Evolutionary conservation across 2,329 filamentous ascomycete genomes (phyloP), one percentile per base, ranked within the genome.

Genomic region (Fusarium luffae): DNA sequence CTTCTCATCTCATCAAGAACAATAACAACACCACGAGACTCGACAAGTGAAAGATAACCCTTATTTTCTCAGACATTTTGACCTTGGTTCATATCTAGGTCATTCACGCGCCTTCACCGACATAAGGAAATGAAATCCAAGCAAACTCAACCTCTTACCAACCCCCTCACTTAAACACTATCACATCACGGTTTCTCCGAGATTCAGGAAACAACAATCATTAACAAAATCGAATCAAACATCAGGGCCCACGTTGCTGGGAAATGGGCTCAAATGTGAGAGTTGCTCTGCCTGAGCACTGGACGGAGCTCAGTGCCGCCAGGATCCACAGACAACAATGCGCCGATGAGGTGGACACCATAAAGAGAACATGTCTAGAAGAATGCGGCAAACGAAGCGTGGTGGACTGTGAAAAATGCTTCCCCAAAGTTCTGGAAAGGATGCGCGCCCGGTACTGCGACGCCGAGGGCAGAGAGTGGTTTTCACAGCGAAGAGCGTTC

Each of bases 361-460:
- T 87, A 64, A 83, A 80, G 63, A 71, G 73, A 19, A 74, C 76
- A n/a, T 87, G 86, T 73, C 71, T 74, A 23, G 75, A 77, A 32
- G 78, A 82, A 18, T 85, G 85, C 66, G 78, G 76, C 43, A 82
- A 83, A 69, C 73, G 71, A 44, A 80, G 83, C 50, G 76, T 85
- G 16, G 68, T 79, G 10, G 80, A 85, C 46, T 88, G 85, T 71
- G 71, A 80, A 12, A 77, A 80, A 25, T 88, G 86, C 74, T 86
- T 84, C 76, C 76, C 76, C 21, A 80, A 83, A 56, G 76, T 86
- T 7, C 72, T 88, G 43, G 82, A 85, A 34, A 79, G 80, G 34
- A 79, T 88, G 73, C 77, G 79, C 21, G 67, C 69, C 42, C 72
- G 80, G 14, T 82, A 80, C 55, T 75, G 72, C 50, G 77, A 78